phyloP scores from a whole-genome alignment of 23 red algal species.

The Chondrus crispus region DNA sequence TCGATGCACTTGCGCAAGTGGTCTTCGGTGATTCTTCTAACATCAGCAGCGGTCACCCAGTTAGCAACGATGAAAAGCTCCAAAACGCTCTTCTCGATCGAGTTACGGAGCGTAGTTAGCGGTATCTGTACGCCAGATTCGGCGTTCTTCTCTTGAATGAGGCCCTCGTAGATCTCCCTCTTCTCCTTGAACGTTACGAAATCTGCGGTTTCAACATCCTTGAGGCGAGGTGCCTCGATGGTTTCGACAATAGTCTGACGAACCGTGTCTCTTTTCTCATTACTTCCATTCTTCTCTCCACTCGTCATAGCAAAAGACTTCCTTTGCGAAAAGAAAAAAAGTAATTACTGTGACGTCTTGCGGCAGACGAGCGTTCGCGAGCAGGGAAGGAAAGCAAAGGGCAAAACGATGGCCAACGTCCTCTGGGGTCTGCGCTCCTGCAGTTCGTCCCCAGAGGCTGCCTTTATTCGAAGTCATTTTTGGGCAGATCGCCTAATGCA shows the following conservation, averaged over 20 bases:
- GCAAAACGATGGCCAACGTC: no score
- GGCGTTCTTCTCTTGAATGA: constrained; percentile 13
- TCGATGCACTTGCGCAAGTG: neutral
- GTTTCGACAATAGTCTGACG: neutral
- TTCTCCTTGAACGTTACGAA: constrained; percentile 11
- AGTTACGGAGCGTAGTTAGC: neutral
- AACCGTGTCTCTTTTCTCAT: no score
- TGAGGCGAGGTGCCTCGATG: constrained; percentile 5
- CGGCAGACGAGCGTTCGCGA: no score
- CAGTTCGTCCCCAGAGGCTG: no score
- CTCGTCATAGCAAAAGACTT: neutral
- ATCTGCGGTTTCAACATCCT: neutral
- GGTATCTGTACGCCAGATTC: neutral
- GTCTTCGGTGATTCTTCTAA: constrained; percentile 15
- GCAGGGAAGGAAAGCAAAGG: no score
- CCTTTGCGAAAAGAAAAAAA: neutral
- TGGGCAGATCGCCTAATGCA: no score
- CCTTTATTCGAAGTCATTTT: no score
- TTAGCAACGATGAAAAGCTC: neutral
- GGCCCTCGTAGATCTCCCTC: constrained; percentile 35
- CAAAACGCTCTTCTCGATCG: constrained; percentile 14
- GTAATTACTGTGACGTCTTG: neutral
- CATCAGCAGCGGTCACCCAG: neutral
- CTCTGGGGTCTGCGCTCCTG: no score
- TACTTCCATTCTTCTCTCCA: no score